Evolutionary conservation across 768 basidiomycete species (phyloP).

Genomic region (Boletus vermiculosoides): DNA sequence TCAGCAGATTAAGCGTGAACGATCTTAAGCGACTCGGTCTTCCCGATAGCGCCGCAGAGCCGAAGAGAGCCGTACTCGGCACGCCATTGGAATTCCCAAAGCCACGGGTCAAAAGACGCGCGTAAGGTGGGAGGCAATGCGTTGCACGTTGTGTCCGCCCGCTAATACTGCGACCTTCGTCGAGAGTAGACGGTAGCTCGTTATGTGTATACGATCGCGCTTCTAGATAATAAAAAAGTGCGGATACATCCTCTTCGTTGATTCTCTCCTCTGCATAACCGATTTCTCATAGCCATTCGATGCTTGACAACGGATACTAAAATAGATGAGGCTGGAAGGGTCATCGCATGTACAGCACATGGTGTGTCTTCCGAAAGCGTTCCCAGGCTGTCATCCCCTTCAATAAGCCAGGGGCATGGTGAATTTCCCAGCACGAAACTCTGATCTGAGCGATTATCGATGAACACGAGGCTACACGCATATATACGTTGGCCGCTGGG

Average conservation of each 20-base stretch:
- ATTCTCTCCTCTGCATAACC: background rate
- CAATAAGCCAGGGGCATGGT: background rate
- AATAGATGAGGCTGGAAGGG: background rate
- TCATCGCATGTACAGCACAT: background rate
- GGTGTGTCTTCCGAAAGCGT: background rate
- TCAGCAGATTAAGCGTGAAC: constrained; percentile 51
- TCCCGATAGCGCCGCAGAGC: constrained; percentile 56
- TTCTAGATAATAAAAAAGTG: background rate
- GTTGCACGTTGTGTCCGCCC: background rate
- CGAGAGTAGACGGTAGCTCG: background rate
- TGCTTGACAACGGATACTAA: background rate
- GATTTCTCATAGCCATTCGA: background rate
- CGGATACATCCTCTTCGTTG: background rate
- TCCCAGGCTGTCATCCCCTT: too few species aligned
- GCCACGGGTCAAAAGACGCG: constrained; percentile 38
- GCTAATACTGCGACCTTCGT: background rate
- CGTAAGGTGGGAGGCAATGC: constrained; percentile 1
- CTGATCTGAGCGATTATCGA: constrained; percentile 2
- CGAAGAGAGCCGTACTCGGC: constrained; percentile 70
- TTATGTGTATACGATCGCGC: background rate
- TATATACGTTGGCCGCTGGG: background rate
- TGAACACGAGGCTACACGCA: background rate
- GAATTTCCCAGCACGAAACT: background rate
- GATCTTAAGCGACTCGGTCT: constrained; percentile 73
- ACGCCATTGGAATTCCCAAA: constrained; percentile 85